Conservation (phyloP, 176 grass and related monocot species). For the Miscanthus lutarioriparius region DNA sequence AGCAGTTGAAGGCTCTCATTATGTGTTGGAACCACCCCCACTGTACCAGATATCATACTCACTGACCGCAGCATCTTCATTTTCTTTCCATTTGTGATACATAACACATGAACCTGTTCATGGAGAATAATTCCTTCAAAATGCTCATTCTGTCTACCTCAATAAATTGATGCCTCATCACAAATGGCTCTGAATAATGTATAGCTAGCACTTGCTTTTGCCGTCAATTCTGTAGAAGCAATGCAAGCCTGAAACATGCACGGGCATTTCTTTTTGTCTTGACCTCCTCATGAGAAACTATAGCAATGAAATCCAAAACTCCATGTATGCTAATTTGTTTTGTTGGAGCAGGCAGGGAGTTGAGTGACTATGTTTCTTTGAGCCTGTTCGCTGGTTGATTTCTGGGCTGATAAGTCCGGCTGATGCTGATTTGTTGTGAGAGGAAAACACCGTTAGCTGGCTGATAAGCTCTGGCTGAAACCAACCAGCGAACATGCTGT, state of each 20-base stretch:
- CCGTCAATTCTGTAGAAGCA: slow-evolving; percentile 9
- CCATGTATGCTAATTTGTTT: background rate
- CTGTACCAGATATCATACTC: background rate
- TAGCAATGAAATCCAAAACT: background rate
- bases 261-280: slow-evolving; percentile 1
- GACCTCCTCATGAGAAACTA: background rate
- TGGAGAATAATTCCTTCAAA: slow-evolving; percentile 9
- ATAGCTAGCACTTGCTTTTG: background rate
- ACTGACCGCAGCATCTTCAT: slow-evolving; percentile 27
- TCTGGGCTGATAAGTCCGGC: no score
- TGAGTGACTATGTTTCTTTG: slow-evolving; percentile 32
- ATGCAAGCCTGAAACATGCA: background rate
- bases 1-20: slow-evolving; percentile 48
- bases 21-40: slow-evolving; percentile 31
- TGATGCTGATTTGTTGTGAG: no score
- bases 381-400: no score
- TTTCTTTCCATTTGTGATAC: slow-evolving; percentile 33
- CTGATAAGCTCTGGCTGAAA: no score
- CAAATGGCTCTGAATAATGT: background rate
- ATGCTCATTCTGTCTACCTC: background rate
- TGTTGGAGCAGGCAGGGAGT: slow-evolving; percentile 15
- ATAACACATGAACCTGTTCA: slow-evolving; percentile 30
- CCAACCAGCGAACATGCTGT: no score
- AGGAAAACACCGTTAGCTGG: no score
- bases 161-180: slow-evolving; percentile 7